Conservation (phyloP, 257 asterid species). For the Nicotiana sylvestris region DNA sequence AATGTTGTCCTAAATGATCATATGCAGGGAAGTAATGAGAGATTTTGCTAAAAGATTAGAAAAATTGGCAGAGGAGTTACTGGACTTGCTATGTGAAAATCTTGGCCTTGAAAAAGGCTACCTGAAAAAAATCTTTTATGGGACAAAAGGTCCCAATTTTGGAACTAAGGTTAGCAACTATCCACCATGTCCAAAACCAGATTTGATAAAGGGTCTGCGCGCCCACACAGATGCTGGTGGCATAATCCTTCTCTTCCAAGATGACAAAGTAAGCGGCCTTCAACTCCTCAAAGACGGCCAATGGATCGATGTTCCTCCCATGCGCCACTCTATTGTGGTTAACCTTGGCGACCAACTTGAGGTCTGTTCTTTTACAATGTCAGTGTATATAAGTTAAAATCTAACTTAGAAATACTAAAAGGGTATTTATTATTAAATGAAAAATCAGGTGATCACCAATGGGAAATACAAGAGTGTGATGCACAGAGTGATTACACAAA, state of each 20-base stretch:
- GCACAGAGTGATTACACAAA: constrained; percentile 28
- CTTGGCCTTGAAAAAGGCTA: constrained; percentile 51
- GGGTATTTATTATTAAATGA: neutral
- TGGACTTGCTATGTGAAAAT: constrained; percentile 54
- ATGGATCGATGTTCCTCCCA: constrained; percentile 64
- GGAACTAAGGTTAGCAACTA: constrained; percentile 75
- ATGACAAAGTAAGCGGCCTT: constrained; percentile 57
- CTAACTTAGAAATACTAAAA: neutral
- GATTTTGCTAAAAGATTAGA: constrained; percentile 48
- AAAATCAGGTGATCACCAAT: constrained; percentile 25
- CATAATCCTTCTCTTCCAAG: constrained; percentile 55
- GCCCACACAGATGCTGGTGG: constrained; percentile 80
- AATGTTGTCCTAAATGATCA: neutral
- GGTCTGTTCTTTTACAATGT: constrained; percentile 12
- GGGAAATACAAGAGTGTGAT: constrained; percentile 30
- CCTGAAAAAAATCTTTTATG: constrained; percentile 45
- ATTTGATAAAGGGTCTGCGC: constrained; percentile 50
- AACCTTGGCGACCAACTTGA: constrained; percentile 72
- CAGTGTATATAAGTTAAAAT: no score
- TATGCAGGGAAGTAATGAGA: constrained; percentile 51
- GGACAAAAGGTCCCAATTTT: constrained; percentile 41
- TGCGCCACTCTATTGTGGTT: constrained; percentile 53
- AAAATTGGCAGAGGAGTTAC: constrained; percentile 45
- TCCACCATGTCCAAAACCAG: constrained; percentile 58
- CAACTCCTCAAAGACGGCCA: constrained; percentile 53